Conservation (phyloP, 1,284 basidiomycete genomes). For the Inonotus obliquus region DNA sequence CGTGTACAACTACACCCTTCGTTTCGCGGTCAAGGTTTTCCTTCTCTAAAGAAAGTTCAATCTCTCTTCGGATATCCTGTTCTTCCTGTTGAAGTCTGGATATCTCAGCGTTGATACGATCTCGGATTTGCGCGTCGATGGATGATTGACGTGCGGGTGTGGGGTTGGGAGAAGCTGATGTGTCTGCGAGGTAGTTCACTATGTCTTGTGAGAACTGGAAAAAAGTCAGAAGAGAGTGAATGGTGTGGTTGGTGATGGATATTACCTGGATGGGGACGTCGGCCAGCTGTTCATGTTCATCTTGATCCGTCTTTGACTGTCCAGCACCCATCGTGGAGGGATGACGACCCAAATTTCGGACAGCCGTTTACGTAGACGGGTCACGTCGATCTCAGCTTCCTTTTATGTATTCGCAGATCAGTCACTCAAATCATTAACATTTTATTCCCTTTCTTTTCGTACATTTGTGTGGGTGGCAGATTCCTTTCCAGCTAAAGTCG, state of each 20-base stretch:
- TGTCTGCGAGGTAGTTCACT: slow-evolving; percentile 69
- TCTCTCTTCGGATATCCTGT: slow-evolving; percentile 57
- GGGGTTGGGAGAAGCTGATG: slow-evolving; percentile 49
- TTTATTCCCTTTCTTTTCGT: too few relatives aligned
- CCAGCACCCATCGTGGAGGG: slow-evolving; percentile 50
- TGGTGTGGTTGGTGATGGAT: slow-evolving; percentile 17
- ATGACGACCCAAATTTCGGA: neutral
- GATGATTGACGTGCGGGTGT: slow-evolving; percentile 64
- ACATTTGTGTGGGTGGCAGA: too few relatives aligned
- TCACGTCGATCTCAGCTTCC: neutral
- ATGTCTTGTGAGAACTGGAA: slow-evolving; percentile 70
- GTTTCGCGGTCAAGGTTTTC: slow-evolving; percentile 75
- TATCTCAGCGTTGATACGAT: slow-evolving; percentile 63
- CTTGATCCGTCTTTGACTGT: slow-evolving; percentile 50
- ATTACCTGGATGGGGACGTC: slow-evolving; percentile 63
- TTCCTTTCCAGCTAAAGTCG: too few relatives aligned
- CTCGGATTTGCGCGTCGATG: slow-evolving; percentile 62
- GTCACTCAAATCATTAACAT: too few relatives aligned
- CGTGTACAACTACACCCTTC: slow-evolving; percentile 24
- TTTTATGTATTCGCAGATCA: too few relatives aligned
- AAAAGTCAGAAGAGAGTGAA: neutral
- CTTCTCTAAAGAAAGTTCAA: slow-evolving; percentile 68
- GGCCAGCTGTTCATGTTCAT: slow-evolving; percentile 56
- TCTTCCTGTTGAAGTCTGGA: slow-evolving; percentile 60
- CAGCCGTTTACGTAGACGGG: neutral